These are phyloP conservation scores for Penicillium polonicum DNA, from an alignment of 2,329 filamentous ascomycete species.

Conservation along the genomic window DNA sequence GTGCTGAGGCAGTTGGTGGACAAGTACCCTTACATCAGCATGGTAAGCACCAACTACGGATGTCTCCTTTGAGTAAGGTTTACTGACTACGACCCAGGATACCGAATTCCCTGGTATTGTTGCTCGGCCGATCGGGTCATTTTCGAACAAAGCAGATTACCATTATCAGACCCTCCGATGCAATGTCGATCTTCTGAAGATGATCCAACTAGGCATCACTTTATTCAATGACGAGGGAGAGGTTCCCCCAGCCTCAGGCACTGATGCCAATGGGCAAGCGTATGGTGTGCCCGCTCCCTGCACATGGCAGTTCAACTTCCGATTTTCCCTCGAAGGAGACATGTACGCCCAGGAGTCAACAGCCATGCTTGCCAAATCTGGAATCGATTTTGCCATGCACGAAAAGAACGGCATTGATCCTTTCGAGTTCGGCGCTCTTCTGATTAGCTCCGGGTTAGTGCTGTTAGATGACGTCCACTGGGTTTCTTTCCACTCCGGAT, in stretches of 20 bases:
- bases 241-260: conserved; percentile 69
- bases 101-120: conserved; percentile 99
- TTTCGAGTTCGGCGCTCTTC: conserved; percentile 78
- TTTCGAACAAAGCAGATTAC: conserved; percentile 93
- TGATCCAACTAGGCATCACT: conserved; percentile 94
- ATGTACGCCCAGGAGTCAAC: conserved; percentile 98
- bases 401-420: conserved; percentile 89
- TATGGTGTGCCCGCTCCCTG: conserved; percentile 67
- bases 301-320: conserved; percentile 99
- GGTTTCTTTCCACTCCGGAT: conserved; percentile 97
- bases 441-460: conserved; percentile 89
- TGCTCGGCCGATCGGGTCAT: conserved; percentile 88
- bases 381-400: conserved; percentile 85
- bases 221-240: conserved; percentile 90
- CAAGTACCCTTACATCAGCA: conserved; percentile 92
- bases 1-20: conserved; percentile 78
- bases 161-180: conserved; percentile 97
- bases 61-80: not conserved
- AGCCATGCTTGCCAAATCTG: conserved; percentile 81
- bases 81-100: conserved; percentile 59
- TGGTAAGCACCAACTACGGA: conserved; percentile 62
- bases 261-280: conserved; percentile 50
- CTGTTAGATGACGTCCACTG: conserved; percentile 86
- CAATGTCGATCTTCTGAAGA: conserved; percentile 95
- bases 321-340: conserved; percentile 88